Conservation (phyloP, 108 stramenopile genomes). For the Mediolabrus comicus region DNA sequence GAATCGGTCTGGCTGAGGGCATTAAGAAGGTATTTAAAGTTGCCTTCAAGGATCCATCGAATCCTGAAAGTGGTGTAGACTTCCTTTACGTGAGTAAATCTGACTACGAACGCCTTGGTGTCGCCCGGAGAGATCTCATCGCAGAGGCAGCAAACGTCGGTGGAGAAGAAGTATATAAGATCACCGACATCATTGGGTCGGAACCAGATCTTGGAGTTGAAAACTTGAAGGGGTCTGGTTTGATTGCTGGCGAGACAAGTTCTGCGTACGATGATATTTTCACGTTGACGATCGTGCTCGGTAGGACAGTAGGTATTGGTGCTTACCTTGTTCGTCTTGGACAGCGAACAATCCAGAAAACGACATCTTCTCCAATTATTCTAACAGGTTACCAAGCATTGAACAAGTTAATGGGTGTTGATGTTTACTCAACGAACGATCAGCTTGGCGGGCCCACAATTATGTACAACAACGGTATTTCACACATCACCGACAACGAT, state of each 20-base stretch:
- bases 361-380: slow-evolving; percentile 91
- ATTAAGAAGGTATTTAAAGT: slow-evolving; percentile 93
- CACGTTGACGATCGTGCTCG: slow-evolving; percentile 95
- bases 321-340: slow-evolving; percentile 99
- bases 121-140: slow-evolving; percentile 38
- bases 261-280: slow-evolving; percentile 95
- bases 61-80: slow-evolving; percentile 94
- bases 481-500: slow-evolving; percentile 88
- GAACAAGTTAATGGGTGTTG: slow-evolving; percentile 98
- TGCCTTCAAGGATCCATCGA: slow-evolving; percentile 90
- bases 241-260: slow-evolving; percentile 99
- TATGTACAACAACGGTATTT: slow-evolving; percentile 98
- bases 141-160: slow-evolving; percentile 49
- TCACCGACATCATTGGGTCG: slow-evolving; percentile 94
- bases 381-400: slow-evolving; percentile 98
- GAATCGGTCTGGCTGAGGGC: slow-evolving; percentile 97
- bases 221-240: slow-evolving; percentile 96
- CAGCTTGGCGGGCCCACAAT: slow-evolving; percentile 97
- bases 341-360: slow-evolving; percentile 98
- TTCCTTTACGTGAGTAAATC: slow-evolving; percentile 91
- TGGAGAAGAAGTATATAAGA: slow-evolving; percentile 68
- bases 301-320: slow-evolving; percentile 98
- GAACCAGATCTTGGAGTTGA: slow-evolving; percentile 98
- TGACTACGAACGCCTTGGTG: slow-evolving; percentile 78
- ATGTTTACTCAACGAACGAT: slow-evolving; percentile 99